These are phyloP conservation scores for Rhizophagus clarus DNA, from an alignment of 192 early-diverging fungal genomes.

Conservation along the genomic window DNA sequence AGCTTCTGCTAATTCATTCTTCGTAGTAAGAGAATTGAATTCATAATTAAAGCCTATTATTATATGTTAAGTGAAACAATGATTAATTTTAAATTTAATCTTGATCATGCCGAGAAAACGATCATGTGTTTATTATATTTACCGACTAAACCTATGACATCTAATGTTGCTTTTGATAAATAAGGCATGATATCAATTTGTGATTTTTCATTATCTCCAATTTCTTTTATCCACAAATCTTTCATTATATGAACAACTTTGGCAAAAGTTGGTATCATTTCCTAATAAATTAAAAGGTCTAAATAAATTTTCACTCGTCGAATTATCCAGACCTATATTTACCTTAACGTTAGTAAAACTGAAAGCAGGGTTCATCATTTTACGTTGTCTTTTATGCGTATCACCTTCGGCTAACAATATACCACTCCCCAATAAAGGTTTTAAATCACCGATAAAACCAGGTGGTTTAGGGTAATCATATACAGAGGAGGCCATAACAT, in stretches of 20 bases:
- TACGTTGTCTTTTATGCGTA: slow-evolving; percentile 53
- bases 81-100: no score
- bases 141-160: slow-evolving; percentile 50
- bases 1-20: slow-evolving; percentile 48
- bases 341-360: slow-evolving; percentile 43
- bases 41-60: slow-evolving; percentile 49
- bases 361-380: slow-evolving; percentile 62
- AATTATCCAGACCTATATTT: slow-evolving; percentile 35
- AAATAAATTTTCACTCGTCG: not conserved
- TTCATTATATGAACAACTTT: slow-evolving; percentile 34
- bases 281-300: not conserved
- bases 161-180: slow-evolving; percentile 46
- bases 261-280: slow-evolving; percentile 37
- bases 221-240: slow-evolving; percentile 41
- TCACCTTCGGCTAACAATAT: slow-evolving; percentile 56
- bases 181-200: slow-evolving; percentile 46
- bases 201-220: slow-evolving; percentile 28
- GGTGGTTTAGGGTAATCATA: slow-evolving; percentile 53
- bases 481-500: slow-evolving; percentile 44
- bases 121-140: not conserved
- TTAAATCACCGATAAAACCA: slow-evolving; percentile 32
- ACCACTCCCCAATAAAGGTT: slow-evolving; percentile 48
- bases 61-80: not conserved
- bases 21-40: slow-evolving; percentile 43
- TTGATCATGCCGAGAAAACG: no score